Conservation (phyloP, 139 green algal species). For the Micromonas commoda region DNA sequence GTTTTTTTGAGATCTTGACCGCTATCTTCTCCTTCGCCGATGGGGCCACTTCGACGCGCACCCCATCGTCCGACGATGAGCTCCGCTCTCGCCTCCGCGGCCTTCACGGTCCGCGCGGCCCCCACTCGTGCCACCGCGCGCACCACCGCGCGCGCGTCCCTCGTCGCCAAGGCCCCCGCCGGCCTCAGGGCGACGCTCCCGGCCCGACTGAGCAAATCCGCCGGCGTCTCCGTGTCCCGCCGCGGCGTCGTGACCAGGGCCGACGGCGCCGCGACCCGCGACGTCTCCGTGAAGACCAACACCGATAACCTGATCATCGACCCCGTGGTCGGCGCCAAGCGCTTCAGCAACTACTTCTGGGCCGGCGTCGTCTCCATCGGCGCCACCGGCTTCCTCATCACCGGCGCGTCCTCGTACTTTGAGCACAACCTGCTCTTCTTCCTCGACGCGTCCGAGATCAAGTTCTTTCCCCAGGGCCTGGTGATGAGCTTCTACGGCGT, state of each 20-base stretch:
- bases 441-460: constrained; percentile 17
- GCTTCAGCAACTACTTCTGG: constrained; percentile 28
- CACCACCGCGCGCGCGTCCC: neutral
- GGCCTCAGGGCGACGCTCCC: neutral
- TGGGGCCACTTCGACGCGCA: too few species aligned
- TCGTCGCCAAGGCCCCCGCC: neutral
- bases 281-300: neutral
- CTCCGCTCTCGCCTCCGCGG: too few species aligned
- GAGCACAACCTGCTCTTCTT: constrained; percentile 23
- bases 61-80: too few species aligned
- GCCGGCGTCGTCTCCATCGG: constrained; percentile 5
- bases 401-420: constrained; percentile 18
- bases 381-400: constrained; percentile 17
- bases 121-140: too few species aligned
- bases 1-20: too few species aligned
- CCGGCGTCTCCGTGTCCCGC: neutral
- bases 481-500: constrained; percentile 26
- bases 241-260: neutral
- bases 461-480: constrained; percentile 23
- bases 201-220: too few species aligned
- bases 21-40: too few species aligned
- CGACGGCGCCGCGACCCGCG: neutral
- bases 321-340: constrained; percentile 21
- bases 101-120: neutral
- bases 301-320: constrained; percentile 14